Base-by-base conservation (phyloP, 2,329 filamentous ascomycete species). In the Orbilia ellipsospora region DNA sequence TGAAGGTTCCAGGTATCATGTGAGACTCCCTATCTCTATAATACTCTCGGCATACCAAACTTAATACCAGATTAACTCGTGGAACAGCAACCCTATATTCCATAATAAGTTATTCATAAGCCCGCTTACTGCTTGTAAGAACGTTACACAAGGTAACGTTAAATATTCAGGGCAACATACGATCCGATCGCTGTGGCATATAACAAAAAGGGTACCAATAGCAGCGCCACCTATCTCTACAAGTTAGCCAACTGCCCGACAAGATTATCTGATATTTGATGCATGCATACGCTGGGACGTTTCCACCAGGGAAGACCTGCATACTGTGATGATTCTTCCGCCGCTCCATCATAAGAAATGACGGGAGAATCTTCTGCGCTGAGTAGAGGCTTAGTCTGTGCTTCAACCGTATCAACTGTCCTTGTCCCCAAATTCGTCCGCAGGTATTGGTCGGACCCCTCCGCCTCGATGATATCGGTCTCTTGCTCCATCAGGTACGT, bases 101-200 rank as follows among this genome's bases (percentile, higher is more conserved):
- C 2, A 36, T 10, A 10, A 4, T 4, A 36, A 36, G 31, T 36
- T 36, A 36, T 2, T 36, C 5, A 36, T 7, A 36, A 36, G 31
- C 31, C 10, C 6, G 31, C 1, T 36, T 6, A 36, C 31, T 36
- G 23, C 2, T 36, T 36, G 7, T 36, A 36, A 10, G 1, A 7
- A 7, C 3, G 31, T 7, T 36, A 10, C 31, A 10, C 31, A 6
- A 7, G 31, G 10, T 36, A 36, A 36, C 3, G 31, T 36, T 36
- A 36, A 36, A 36, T 36, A 10, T 36, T 36, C 31, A 36, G 31
- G 31, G 31, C 31, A 5, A 60, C 64, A 79, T 86, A 88, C 68
- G 92, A 93, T 36, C 94, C 95, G 82, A 95, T 94, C 0, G 94
- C 93, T 64, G 96, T 84, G 0, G 93, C 92, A 81, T 93, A 94